Percentiles rank a stretch among this genome's conserved stretches.
phyloP scores from a whole-genome alignment of 2,329 filamentous ascomycete genomes.

The Fusarium cyanostomum region DNA sequence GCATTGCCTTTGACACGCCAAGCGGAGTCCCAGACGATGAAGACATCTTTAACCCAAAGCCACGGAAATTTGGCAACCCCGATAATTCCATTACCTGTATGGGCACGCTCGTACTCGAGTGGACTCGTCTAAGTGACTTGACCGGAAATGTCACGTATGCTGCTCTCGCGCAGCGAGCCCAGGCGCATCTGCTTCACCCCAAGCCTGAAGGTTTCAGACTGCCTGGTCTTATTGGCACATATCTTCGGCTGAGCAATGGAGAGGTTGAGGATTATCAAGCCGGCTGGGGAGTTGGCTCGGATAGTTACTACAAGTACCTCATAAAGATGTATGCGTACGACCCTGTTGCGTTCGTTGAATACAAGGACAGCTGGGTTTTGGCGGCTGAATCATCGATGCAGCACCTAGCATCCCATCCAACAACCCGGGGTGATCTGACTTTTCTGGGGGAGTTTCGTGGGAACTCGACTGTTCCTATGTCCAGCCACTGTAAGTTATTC shows the following conservation, averaged over 20 bases:
- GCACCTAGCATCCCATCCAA: conserved; percentile 18
- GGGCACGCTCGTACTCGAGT: conserved; percentile 31
- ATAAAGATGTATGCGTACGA: conserved; percentile 40
- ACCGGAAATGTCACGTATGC: conserved; percentile 24
- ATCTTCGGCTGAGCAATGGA: conserved; percentile 12
- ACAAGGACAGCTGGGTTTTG: conserved; percentile 21
- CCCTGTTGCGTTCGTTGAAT: conserved; percentile 14
- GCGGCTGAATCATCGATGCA: conserved; percentile 23
- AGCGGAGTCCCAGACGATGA: conserved; percentile 35
- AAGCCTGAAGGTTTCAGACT: conserved; percentile 25
- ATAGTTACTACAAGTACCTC: conserved; percentile 37
- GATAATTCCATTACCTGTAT: conserved; percentile 35
- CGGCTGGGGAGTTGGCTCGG: conserved; percentile 32
- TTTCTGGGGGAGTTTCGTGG: conserved; percentile 22
- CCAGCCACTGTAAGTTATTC: conserved; percentile 10
- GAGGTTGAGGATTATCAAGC: conserved; percentile 32
- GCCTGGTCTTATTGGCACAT: conserved; percentile 22
- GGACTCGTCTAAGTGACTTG: conserved; percentile 30
- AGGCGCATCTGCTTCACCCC: conserved; percentile 21
- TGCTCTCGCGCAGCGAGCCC: conserved; percentile 19
- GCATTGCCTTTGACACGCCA: conserved; percentile 33
- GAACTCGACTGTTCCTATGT: conserved; percentile 15
- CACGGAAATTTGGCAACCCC: conserved; percentile 9
- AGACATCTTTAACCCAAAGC: conserved; percentile 24
- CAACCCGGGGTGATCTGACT: conserved; percentile 9